Percentiles rank a stretch among this genome's conserved stretches.
Evolutionary conservation across 169 alveolate species (phyloP).

Genomic region (Eimeria falciformis): DNA sequence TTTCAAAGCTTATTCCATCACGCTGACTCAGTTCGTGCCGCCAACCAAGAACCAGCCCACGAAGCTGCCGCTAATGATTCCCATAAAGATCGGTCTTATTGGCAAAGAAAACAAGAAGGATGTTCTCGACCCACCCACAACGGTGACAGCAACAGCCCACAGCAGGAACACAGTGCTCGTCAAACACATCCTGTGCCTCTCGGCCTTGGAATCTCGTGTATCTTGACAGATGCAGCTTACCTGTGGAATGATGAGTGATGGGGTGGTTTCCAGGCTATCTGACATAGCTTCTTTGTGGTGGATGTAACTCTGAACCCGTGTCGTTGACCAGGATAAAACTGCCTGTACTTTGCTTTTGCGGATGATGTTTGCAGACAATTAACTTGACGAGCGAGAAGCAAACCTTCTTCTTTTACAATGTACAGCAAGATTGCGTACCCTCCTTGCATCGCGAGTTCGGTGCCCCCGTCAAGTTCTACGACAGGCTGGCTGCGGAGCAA

Average conservation of each 20-base stretch:
- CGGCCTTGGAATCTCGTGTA: neutral
- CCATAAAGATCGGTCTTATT: constrained; percentile 87
- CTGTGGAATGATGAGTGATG: neutral
- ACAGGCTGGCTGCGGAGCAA: constrained; percentile 86
- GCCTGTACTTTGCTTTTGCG: neutral
- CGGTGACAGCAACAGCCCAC: neutral
- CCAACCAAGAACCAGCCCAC: constrained; percentile 65
- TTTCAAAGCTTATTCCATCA: constrained; percentile 80
- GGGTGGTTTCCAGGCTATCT: neutral
- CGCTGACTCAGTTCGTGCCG: constrained; percentile 83
- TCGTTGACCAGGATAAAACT: neutral
- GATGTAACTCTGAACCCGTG: neutral
- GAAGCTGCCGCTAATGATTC: constrained; percentile 90
- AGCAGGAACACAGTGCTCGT: neutral
- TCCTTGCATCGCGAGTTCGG: constrained; percentile 85
- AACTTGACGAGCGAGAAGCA: neutral
- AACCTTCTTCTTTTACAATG: neutral
- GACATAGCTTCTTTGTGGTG: neutral
- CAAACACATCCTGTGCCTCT: neutral
- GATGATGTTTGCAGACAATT: constrained; percentile 13
- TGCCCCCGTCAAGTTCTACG: constrained; percentile 92
- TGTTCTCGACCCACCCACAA: constrained; percentile 52
- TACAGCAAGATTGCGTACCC: neutral
- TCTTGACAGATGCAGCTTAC: neutral
- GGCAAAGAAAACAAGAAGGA: constrained; percentile 85